Base-by-base conservation (phyloP, 2,329 filamentous ascomycete species). In the Fusarium floridanum region DNA sequence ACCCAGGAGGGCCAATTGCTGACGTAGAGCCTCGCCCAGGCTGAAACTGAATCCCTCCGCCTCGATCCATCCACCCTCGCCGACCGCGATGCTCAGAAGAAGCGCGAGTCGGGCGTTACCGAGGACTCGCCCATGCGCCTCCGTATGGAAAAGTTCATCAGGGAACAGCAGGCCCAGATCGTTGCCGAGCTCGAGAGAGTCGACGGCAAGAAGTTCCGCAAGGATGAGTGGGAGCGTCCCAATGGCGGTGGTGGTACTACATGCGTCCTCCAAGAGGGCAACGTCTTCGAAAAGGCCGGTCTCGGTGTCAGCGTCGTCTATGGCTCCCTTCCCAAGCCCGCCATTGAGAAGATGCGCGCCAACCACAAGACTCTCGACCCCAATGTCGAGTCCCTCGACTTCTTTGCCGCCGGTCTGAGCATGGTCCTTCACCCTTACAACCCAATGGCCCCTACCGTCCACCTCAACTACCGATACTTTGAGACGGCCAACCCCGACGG, bases 391-490 rank as follows among this genome's bases (percentile, higher is more conserved):
- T 94, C 92, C 50, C 87, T 99, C 71, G 94, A 95, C 79, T 99
- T 98, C 89, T 99, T 98, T 82, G 97, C 96, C 22, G 94, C 96
- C 2, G 97, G 97, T 6, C 87, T 99, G 63, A 98, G 95, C 80
- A 89, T 99, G 83, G 96, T 99, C 29, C 87, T 98, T 62, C 97
- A 99, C 83, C 97, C 97, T 2, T 89, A 91, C 78, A 99, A 99
- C 84, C 97, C 97, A 57, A 97, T 98, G 93, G 96, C 96, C 9
- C 97, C 97, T 0, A 99, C 97, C 0, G 97, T 99, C 20, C 97
- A 99, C 83, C 89, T 99, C 77, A 99, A 99, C 87, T 98, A 98
- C 87, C 92, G 97, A 67, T 99, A 99, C 85, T 99, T 99, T 81
- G 97, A 99, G 86, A 99, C 97, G 2, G 93, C 94, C 70, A 93